Base-by-base conservation (phyloP, 768 basidiomycete genomes). In the Phaeotremella skinneri region DNA sequence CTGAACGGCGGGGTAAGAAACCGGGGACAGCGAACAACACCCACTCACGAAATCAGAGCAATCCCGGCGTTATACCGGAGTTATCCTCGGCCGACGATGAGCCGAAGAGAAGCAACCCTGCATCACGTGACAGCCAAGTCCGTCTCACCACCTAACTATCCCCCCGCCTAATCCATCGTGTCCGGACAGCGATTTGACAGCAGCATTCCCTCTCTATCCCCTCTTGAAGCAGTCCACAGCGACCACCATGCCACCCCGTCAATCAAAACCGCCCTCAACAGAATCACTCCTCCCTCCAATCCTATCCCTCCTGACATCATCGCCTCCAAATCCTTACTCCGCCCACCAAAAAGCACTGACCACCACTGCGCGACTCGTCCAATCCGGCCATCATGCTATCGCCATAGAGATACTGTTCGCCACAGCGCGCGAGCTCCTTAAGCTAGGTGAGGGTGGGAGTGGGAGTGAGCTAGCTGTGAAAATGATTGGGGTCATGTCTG, bases 321-420 rank as follows among this genome's bases (percentile, higher is more conserved):
- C 66, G 88, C 64, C 79, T 87, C 58, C 90, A 85, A 90, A 91
- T 32, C 77, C 82, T 14, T 96, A 96, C 76, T 90, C 92, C 61
- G 93, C 93, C 0, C 94, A 97, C 69, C 93, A 97, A 77, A 97
- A 97, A 78, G 91, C 92, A 9, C 85, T 94, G 26, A 97, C 93
- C 17, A 96, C 94, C 64, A 91, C 91, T 3, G 86, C 92, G 2
- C 83, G 93, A 68, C 68, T 80, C n/a, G 66, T 75, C 49, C 62
- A 73, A 55, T 75, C 79, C 21, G 81, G 81, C 2, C 87, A 93
- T 66, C 86, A 87, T 71, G 86, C 87, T 70, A 86, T 86, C 14
- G 93, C 96, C 17, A 88, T 91, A 77, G 88, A 93, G 76, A 88
- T 98, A 3, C 84, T 97, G 50, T 97, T 96, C 78, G 88, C 91